A percentile compares a stretch with the other conserved stretches of the same genome.
Conservation (phyloP, 345 rosid species). For the Sonneratia alba region DNA sequence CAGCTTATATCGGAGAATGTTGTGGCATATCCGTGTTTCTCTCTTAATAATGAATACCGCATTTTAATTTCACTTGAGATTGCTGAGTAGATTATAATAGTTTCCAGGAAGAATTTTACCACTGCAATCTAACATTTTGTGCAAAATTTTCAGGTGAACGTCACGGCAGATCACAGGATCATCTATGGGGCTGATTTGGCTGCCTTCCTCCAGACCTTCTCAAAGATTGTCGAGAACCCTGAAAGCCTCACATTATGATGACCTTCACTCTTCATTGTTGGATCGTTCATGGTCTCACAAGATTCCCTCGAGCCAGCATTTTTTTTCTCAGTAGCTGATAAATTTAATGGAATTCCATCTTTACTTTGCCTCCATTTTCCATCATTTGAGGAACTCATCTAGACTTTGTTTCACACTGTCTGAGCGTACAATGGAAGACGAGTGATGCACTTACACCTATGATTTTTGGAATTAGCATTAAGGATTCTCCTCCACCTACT, state of each 20-base stretch:
- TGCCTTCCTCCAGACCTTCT: constrained; percentile 79
- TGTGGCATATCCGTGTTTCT: not conserved
- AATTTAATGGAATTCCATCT: constrained; percentile 1
- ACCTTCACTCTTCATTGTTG: not conserved
- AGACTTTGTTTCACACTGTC: not conserved
- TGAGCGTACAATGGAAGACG: not conserved
- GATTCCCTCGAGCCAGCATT: not conserved
- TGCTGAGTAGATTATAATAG: not conserved
- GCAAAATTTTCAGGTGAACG: constrained; percentile 61
- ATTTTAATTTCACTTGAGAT: not conserved
- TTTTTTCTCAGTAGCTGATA: not conserved
- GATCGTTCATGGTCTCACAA: not conserved
- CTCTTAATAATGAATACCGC: not conserved
- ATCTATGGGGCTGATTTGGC: constrained; percentile 94
- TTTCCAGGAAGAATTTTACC: not conserved
- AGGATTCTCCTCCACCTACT: not conserved
- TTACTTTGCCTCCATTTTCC: constrained; percentile 7
- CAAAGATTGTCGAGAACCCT: constrained; percentile 80
- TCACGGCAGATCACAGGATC: constrained; percentile 90
- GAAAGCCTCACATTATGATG: constrained; percentile 64
- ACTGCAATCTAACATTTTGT: not conserved
- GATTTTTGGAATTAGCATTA: not conserved
- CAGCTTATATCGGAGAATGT: not conserved
- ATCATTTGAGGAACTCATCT: not conserved
- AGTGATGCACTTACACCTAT: not conserved